Conservation (phyloP, 768 basidiomycete species). For the Lepiota brunneoincarnata region DNA sequence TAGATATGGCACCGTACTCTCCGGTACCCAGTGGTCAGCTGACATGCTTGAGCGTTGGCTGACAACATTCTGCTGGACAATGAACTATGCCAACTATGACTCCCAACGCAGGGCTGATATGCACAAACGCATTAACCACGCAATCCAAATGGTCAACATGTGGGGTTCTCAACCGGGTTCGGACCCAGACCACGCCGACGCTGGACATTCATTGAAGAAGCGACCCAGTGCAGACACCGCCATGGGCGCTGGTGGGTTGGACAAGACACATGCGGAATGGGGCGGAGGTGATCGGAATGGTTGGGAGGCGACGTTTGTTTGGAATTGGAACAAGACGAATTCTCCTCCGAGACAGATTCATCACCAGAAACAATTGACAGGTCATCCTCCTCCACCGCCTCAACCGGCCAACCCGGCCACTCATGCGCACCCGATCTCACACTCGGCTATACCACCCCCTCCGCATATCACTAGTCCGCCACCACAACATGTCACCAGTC, state of each 20-base stretch:
- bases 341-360: background rate
- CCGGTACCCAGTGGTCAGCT: conserved; percentile 53
- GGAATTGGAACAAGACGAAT: background rate
- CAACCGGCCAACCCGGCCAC: no score
- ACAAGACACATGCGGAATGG: background rate
- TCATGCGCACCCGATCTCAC: no score
- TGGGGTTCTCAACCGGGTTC: conserved; percentile 20
- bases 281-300: conserved; percentile 1
- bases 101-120: conserved; percentile 41
- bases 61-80: conserved; percentile 54
- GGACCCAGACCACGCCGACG: background rate
- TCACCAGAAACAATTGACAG: no score
- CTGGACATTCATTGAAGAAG: background rate
- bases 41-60: conserved; percentile 58
- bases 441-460: no score
- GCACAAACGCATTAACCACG: conserved; percentile 51
- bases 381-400: no score
- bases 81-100: conserved; percentile 56
- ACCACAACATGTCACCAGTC: background rate
- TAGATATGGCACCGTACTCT: conserved; percentile 53
- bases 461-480: no score
- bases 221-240: background rate
- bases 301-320: background rate
- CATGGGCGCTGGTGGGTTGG: background rate
- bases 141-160: conserved; percentile 35